Conservation (phyloP, 352 stramenopile genomes). For the Phytophthora citrophthora region DNA sequence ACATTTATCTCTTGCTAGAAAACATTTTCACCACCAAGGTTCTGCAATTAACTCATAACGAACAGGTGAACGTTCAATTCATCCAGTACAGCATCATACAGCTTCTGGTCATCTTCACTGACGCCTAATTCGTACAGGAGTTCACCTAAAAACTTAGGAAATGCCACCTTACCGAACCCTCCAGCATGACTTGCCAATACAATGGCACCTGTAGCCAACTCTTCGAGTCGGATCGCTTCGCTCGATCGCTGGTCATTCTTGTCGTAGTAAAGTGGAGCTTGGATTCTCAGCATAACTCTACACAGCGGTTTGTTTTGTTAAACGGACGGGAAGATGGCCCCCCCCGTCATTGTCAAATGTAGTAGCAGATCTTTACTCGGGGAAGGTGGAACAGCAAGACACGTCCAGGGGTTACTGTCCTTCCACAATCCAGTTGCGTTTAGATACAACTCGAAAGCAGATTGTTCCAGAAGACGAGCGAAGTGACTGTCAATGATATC, state of each 20-base stretch:
- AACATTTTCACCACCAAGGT: too few relatives aligned
- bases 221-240: conserved; percentile 1
- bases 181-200: conserved; percentile 1
- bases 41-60: too few relatives aligned
- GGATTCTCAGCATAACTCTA: neutral
- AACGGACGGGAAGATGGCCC: neutral
- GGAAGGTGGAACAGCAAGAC: neutral
- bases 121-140: neutral
- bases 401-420: neutral
- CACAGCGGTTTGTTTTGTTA: neutral
- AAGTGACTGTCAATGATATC: neutral
- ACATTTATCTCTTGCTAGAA: too few relatives aligned
- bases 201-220: neutral
- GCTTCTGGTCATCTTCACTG: too few relatives aligned
- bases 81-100: too few relatives aligned
- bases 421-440: neutral
- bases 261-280: neutral
- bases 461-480: neutral
- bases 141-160: neutral
- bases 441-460: neutral
- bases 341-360: neutral
- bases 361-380: neutral
- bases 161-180: neutral
- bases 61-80: too few relatives aligned
- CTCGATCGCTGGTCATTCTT: neutral